phyloP scores from a whole-genome alignment of 176 grass and related monocot genomes.

The Ensete glaucum region DNA sequence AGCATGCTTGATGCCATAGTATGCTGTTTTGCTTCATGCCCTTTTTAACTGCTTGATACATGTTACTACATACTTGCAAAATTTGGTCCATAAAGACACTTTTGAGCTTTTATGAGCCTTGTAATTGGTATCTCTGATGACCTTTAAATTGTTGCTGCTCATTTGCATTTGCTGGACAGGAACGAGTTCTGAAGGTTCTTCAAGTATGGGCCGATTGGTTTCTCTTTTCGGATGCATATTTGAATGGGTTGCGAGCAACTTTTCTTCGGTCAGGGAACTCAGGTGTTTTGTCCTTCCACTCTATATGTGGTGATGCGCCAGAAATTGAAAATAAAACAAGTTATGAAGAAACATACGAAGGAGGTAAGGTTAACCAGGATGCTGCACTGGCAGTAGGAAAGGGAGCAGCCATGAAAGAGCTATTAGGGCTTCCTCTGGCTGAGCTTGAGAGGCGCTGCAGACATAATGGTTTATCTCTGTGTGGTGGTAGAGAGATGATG shows the following conservation, averaged over 20 bases:
- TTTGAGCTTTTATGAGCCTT: background rate
- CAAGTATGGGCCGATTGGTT: constrained; percentile 99
- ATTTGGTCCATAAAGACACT: background rate
- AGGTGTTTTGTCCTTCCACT: constrained; percentile 69
- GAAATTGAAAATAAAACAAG: constrained; percentile 83
- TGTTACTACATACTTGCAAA: background rate
- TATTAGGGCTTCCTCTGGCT: constrained; percentile 73
- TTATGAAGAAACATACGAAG: constrained; percentile 41
- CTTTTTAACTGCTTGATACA: background rate
- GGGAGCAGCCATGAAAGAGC: constrained; percentile 59
- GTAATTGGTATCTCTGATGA: background rate
- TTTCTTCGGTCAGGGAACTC: constrained; percentile 84
- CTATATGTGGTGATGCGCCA: constrained; percentile 75
- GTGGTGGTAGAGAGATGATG: constrained; percentile 91
- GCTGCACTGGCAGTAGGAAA: constrained; percentile 75
- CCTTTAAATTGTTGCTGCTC: constrained; percentile 16
- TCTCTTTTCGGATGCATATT: constrained; percentile 96
- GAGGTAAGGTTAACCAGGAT: constrained; percentile 81
- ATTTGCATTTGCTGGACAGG: constrained; percentile 45
- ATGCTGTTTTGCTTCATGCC: background rate
- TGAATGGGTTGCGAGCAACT: constrained; percentile 79
- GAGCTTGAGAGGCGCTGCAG: constrained; percentile 92
- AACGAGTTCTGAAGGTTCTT: constrained; percentile 92
- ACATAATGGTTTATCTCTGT: constrained; percentile 87
- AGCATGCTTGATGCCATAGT: background rate